A percentile compares a stretch with the other conserved stretches of the same genome.
phyloP scores from a whole-genome alignment of 805 yeast genomes.

The Yarrowia sp. region DNA sequence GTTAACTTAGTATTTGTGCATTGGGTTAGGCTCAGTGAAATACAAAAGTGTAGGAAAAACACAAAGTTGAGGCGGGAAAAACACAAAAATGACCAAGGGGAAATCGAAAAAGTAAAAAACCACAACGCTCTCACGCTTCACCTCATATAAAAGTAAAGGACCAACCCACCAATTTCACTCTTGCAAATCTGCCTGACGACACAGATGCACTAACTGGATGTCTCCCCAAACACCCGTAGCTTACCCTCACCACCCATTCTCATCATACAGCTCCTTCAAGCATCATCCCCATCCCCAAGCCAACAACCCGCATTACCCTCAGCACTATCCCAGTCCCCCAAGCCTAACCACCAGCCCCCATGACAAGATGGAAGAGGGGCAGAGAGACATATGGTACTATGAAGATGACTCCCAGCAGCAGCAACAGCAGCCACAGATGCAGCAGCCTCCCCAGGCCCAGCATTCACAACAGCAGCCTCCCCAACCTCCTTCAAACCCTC shows the following conservation, averaged over 20 bases:
- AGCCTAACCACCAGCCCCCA: slow-evolving; percentile 22
- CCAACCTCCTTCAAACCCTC: background rate
- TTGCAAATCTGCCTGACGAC: slow-evolving; percentile 11
- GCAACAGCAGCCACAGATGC: background rate
- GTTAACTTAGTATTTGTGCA: background rate
- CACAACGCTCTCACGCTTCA: slow-evolving; percentile 17
- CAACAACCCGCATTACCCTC: background rate
- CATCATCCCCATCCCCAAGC: background rate
- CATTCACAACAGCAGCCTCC: slow-evolving; percentile 1
- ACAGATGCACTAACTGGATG: slow-evolving; percentile 19
- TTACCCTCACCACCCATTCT: background rate
- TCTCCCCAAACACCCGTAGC: slow-evolving; percentile 24
- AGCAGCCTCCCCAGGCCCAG: slow-evolving; percentile 5
- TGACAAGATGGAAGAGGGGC: slow-evolving; percentile 25
- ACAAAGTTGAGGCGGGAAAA: background rate
- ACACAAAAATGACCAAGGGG: background rate
- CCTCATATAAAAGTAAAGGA: slow-evolving; percentile 18
- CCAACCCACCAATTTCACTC: background rate
- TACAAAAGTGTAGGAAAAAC: background rate
- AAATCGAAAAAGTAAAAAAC: background rate
- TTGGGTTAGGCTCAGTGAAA: background rate
- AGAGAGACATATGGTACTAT: slow-evolving; percentile 23
- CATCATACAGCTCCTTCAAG: background rate
- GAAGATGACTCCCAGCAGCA: slow-evolving; percentile 13
- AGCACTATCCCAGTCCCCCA: slow-evolving; percentile 23